These are phyloP conservation scores for Camellia lanceoleosa DNA, from an alignment of 148 eudicot species.

Conservation along the genomic window DNA sequence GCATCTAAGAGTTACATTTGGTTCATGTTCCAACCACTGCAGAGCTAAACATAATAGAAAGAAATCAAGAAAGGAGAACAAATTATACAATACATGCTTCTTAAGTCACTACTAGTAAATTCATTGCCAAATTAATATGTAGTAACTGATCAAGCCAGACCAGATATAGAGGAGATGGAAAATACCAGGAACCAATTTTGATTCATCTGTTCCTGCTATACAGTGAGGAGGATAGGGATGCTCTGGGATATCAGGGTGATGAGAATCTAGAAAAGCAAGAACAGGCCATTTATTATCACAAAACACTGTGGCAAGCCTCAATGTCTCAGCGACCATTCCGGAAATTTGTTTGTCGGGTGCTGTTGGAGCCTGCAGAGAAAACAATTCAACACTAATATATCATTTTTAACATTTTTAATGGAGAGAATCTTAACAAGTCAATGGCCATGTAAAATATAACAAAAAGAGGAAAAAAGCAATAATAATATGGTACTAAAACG, in stretches of 20 bases:
- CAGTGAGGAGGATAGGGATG: slow-evolving; percentile 98
- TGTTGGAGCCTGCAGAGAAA: slow-evolving; percentile 57
- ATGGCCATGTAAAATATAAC: neutral
- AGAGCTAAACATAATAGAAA: slow-evolving; percentile 40
- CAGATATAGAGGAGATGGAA: neutral
- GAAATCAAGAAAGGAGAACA: neutral
- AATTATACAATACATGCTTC: neutral
- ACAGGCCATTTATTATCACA: slow-evolving; percentile 73
- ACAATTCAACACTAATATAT: neutral
- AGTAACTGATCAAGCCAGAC: neutral
- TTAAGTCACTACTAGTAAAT: neutral
- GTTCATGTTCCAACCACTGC: slow-evolving; percentile 84
- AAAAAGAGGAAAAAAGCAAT: neutral
- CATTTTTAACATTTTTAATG: neutral
- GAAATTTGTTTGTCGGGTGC: slow-evolving; percentile 62
- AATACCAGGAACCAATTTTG: slow-evolving; percentile 79
- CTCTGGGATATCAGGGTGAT: slow-evolving; percentile 87
- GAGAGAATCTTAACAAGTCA: neutral
- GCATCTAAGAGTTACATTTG: slow-evolving; percentile 69
- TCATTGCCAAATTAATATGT: no score
- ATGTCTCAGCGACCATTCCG: slow-evolving; percentile 73
- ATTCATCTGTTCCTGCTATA: slow-evolving; percentile 70
- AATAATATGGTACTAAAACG: neutral
- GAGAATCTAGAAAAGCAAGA: slow-evolving; percentile 76
- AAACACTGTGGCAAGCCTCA: slow-evolving; percentile 56